These are phyloP conservation scores for Fonsecaea multimorphosa DNA, from an alignment of 2,329 filamentous ascomycete genomes.

Conservation along the genomic window DNA sequence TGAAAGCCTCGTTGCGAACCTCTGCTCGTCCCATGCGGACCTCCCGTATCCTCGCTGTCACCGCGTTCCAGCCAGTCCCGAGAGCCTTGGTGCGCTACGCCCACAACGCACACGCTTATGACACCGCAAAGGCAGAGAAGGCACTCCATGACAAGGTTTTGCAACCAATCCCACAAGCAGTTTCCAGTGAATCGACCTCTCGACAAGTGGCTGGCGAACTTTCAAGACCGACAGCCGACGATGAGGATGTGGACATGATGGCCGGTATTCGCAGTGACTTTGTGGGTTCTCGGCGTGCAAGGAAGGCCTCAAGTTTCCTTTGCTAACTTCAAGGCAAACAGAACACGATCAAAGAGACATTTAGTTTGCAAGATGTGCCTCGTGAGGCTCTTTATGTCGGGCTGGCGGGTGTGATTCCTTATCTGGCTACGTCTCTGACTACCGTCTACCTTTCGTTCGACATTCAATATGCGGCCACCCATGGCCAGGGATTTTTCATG, in stretches of 20 bases:
- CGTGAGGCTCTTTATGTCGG: constrained; percentile 71
- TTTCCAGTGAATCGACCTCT: constrained; percentile 64
- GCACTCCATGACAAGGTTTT: constrained; percentile 61
- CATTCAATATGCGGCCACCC: constrained; percentile 70
- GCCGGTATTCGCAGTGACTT: constrained; percentile 62
- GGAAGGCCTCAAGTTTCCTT: neutral
- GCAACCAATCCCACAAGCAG: constrained; percentile 64
- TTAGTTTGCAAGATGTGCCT: constrained; percentile 69
- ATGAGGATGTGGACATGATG: constrained; percentile 57
- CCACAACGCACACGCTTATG: constrained; percentile 33
- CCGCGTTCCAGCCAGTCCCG: constrained; percentile 53
- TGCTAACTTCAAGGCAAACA: constrained; percentile 44
- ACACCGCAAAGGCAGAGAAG: constrained; percentile 57
- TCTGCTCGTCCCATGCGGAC: constrained; percentile 49
- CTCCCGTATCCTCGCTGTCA: constrained; percentile 50
- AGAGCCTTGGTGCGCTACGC: constrained; percentile 57
- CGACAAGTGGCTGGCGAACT: constrained; percentile 58
- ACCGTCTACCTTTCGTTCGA: constrained; percentile 85
- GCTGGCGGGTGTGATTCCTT: constrained; percentile 80
- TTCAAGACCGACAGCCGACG: constrained; percentile 38
- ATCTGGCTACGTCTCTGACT: constrained; percentile 80
- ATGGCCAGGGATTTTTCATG: constrained; percentile 69
- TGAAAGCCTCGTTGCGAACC: constrained; percentile 50
- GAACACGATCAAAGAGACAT: constrained; percentile 71
- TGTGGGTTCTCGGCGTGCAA: constrained; percentile 54